Percentiles rank a stretch among this genome's conserved stretches.
Evolutionary conservation across 257 asterid genomes (phyloP).

Genomic region (Gentiana straminea): DNA sequence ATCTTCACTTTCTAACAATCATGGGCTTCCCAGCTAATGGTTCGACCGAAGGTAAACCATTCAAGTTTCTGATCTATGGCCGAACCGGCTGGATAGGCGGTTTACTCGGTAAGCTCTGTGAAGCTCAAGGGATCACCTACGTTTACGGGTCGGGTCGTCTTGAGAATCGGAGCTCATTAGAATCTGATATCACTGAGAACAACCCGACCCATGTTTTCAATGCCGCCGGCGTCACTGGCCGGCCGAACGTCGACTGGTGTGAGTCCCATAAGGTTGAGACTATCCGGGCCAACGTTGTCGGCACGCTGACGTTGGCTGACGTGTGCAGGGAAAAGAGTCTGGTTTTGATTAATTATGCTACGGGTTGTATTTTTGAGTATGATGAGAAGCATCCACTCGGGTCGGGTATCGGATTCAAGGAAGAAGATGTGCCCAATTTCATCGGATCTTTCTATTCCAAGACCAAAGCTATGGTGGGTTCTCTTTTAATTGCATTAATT

Average conservation of each 20-base stretch:
- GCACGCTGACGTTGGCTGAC: conserved; percentile 79
- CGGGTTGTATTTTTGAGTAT: conserved; percentile 79
- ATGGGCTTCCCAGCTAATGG: conserved; percentile 69
- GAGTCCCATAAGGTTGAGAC: conserved; percentile 87
- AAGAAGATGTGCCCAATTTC: conserved; percentile 79
- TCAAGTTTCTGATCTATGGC: conserved; percentile 77
- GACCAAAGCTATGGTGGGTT: conserved; percentile 79
- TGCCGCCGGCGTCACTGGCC: conserved; percentile 85
- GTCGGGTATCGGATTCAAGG: conserved; percentile 74
- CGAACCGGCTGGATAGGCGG: conserved; percentile 88
- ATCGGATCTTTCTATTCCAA: conserved; percentile 79
- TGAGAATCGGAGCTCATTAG: conserved; percentile 42
- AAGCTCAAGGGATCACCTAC: conserved; percentile 43
- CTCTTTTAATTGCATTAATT: neutral
- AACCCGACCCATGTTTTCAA: conserved; percentile 75
- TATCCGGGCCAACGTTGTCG: conserved; percentile 66
- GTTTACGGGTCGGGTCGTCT: conserved; percentile 74
- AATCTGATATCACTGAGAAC: conserved; percentile 37
- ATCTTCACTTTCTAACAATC: neutral
- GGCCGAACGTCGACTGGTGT: conserved; percentile 94
- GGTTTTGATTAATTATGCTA: conserved; percentile 62
- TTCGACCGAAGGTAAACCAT: conserved; percentile 30
- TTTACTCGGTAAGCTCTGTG: conserved; percentile 68
- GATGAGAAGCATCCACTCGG: conserved; percentile 53
- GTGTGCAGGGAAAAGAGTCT: conserved; percentile 57